Percentiles rank a stretch among this genome's conserved stretches.
phyloP scores from a whole-genome alignment of 345 rosid species.

The Heritiera littoralis region DNA sequence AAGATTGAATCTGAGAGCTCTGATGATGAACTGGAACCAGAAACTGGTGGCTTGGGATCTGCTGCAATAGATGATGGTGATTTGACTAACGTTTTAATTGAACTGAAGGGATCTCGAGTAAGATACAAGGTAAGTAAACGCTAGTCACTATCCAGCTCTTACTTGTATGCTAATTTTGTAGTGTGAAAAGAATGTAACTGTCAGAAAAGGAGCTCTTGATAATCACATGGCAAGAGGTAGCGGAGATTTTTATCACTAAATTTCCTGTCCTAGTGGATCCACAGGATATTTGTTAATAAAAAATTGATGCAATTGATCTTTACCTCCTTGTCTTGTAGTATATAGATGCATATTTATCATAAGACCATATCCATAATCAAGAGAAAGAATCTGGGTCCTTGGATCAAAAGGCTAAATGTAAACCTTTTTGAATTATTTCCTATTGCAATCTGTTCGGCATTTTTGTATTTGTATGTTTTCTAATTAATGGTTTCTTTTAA shows the following conservation, averaged over 20 bases:
- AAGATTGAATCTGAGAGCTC: slow-evolving; percentile 50
- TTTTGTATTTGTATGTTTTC: slow-evolving; percentile 7
- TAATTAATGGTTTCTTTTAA: slow-evolving; percentile 21
- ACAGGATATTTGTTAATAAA: not conserved
- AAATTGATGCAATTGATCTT: not conserved
- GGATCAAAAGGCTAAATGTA: not conserved
- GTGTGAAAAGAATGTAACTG: not conserved
- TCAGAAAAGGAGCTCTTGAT: not conserved
- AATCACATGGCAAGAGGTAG: not conserved
- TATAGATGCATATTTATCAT: not conserved
- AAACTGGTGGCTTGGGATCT: slow-evolving; percentile 27
- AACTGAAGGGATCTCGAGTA: slow-evolving; percentile 44
- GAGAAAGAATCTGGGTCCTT: not conserved
- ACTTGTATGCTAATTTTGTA: not conserved
- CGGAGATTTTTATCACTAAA: not conserved
- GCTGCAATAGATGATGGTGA: slow-evolving; percentile 37
- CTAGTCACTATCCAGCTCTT: not conserved
- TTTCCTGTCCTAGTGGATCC: not conserved
- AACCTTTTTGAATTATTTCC: not conserved
- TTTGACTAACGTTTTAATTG: slow-evolving; percentile 50
- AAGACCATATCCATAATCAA: not conserved
- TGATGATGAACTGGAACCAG: slow-evolving; percentile 46
- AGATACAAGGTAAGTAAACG: slow-evolving; percentile 64
- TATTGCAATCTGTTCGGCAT: not conserved
- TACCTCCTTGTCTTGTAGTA: not conserved